Evolutionary conservation across 179 eudicot genomes (phyloP).

Genomic region (Sideroxylon spinosum): DNA sequence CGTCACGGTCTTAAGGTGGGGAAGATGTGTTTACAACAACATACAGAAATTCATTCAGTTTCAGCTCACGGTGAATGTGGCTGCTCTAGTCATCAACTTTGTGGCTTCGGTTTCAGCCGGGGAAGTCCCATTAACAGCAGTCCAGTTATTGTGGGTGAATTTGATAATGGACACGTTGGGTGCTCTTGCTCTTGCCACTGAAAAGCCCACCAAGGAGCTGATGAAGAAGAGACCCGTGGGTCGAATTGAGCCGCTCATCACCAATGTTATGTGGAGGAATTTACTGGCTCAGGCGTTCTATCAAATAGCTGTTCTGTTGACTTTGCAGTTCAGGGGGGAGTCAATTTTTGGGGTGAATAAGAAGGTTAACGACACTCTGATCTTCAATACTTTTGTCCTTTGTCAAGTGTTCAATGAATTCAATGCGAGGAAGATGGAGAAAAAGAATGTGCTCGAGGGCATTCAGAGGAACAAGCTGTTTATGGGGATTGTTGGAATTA

Average conservation of each 20-base stretch:
- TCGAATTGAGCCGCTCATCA: conserved; percentile 24
- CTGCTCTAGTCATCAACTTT: conserved; percentile 12
- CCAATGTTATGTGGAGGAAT: conserved; percentile 35
- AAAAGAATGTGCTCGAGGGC: conserved; percentile 30
- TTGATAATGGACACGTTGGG: conserved; percentile 31
- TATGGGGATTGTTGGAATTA: conserved; percentile 20
- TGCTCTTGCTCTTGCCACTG: conserved; percentile 29
- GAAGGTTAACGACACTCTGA: conserved; percentile 15
- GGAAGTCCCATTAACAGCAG: conserved; percentile 27
- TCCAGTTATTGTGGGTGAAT: conserved; percentile 29
- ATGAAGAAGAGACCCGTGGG: conserved; percentile 25
- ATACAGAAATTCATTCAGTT: conserved; percentile 31
- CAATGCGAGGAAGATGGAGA: conserved; percentile 28
- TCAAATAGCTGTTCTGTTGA: conserved; percentile 18
- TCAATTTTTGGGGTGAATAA: conserved; percentile 18
- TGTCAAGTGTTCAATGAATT: conserved; percentile 28
- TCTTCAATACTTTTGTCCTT: conserved; percentile 26
- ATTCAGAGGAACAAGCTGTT: conserved; percentile 22
- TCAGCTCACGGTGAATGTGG: conserved; percentile 23
- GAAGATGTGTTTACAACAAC: conserved; percentile 28
- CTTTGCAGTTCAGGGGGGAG: conserved; percentile 22
- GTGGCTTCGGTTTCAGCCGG: conserved; percentile 23
- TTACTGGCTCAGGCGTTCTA: conserved; percentile 19
- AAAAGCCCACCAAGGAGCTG: conserved; percentile 24
- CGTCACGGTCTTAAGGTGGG: conserved; percentile 26